Percentiles rank a stretch among this genome's conserved stretches.
These are phyloP conservation scores for Microcos paniculata DNA, from an alignment of 345 rosid genomes.

Conservation along the genomic window DNA sequence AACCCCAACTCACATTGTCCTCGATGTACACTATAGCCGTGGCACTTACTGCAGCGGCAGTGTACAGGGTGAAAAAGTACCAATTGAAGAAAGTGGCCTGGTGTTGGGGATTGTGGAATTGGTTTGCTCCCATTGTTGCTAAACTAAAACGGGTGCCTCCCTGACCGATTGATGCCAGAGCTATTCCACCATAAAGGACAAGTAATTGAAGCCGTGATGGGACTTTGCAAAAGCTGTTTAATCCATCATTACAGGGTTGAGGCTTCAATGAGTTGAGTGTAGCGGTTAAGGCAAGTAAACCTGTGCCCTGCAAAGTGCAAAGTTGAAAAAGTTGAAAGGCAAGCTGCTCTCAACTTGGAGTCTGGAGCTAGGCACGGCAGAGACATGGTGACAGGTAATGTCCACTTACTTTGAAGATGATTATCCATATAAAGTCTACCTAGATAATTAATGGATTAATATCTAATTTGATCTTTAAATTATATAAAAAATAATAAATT, in stretches of 20 bases:
- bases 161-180: slow-evolving; percentile 16
- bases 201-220: slow-evolving; percentile 18
- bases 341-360: neutral
- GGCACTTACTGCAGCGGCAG: neutral
- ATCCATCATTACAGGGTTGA: slow-evolving; percentile 10
- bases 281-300: slow-evolving; percentile 17
- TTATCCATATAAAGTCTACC: too few relatives aligned
- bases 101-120: slow-evolving; percentile 14
- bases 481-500: too few relatives aligned
- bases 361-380: too few relatives aligned
- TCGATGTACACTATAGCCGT: slow-evolving; percentile 20
- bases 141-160: slow-evolving; percentile 25
- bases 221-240: slow-evolving; percentile 1
- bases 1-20: slow-evolving; percentile 25
- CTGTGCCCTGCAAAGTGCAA: slow-evolving; percentile 22
- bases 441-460: too few relatives aligned
- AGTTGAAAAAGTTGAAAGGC: neutral
- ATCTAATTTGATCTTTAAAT: too few relatives aligned
- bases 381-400: neutral
- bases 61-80: slow-evolving; percentile 15
- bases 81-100: slow-evolving; percentile 28
- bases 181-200: slow-evolving; percentile 8
- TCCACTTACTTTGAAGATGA: too few relatives aligned
- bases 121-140: slow-evolving; percentile 31
- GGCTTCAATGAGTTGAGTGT: slow-evolving; percentile 6